Conservation (phyloP, 2,329 filamentous ascomycete species). For the Huntiella bhutanensis region DNA sequence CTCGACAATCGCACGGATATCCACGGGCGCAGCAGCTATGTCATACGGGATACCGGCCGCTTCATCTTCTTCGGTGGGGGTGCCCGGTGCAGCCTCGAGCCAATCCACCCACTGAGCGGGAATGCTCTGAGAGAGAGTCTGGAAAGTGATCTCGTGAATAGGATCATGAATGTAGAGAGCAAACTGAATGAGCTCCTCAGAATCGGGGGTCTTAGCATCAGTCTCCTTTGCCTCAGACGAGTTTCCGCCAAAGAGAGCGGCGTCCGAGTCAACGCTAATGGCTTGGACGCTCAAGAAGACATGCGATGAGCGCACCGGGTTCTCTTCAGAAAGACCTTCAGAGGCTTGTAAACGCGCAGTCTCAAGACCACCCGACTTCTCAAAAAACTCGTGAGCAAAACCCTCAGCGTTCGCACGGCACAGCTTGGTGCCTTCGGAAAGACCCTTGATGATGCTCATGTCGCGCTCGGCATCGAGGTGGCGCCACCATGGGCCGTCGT, state of each 20-base stretch:
- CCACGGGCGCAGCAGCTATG: constrained; percentile 35
- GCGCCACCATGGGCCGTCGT: constrained; percentile 93
- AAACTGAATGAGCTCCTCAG: constrained; percentile 50
- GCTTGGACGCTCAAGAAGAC: constrained; percentile 94
- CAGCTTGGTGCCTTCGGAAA: constrained; percentile 77
- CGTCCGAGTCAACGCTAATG: constrained; percentile 44
- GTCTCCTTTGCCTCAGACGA: constrained; percentile 34
- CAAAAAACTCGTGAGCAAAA: constrained; percentile 73
- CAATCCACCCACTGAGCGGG: constrained; percentile 77
- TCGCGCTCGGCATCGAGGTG: constrained; percentile 50
- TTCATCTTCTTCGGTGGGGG: constrained; percentile 17
- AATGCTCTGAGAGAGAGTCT: constrained; percentile 62
- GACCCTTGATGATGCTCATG: constrained; percentile 59
- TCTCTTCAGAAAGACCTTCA: constrained; percentile 60
- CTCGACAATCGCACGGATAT: constrained; percentile 72
- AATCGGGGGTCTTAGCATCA: constrained; percentile 19
- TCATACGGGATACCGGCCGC: constrained; percentile 23
- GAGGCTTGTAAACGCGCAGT: constrained; percentile 62
- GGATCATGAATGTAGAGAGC: constrained; percentile 72
- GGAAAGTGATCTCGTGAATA: constrained; percentile 76
- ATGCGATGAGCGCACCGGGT: constrained; percentile 81
- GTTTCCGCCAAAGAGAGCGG: constrained; percentile 44
- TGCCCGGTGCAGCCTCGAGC: constrained; percentile 48
- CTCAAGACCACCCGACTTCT: constrained; percentile 57
- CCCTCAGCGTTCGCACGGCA: constrained; percentile 75